Base-by-base conservation (phyloP, 225 moss, liverwort and hornwort genomes). In the Ulota crispa region DNA sequence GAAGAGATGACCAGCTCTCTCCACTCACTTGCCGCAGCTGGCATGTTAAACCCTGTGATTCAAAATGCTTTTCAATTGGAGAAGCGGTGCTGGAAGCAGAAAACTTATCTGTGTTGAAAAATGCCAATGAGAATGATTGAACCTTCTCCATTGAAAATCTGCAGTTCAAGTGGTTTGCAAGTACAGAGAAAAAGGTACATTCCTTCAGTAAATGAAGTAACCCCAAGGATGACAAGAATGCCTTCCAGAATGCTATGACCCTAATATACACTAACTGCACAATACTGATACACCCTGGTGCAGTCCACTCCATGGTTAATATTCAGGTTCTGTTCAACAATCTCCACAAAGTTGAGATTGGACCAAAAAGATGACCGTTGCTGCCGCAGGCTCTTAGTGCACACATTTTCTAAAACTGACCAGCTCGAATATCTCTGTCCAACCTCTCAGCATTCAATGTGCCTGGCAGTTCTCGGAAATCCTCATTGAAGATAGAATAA, bases 371-470 rank as follows among this genome's bases (percentile, higher is more conserved):
- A 1, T 5, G 8, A 47, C 37, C 10, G 20, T 26, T 0, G 5
- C 45, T 67, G 57, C 36, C 26, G 57, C n/a, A 14, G 18, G 4
- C 71, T 28, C 31, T 12, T 45, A 24, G 39, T 31, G 55, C 50
- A 59, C 18, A 72, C n/a, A 26, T 66, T 27, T 55, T 39, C 75
- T 83, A 91, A 27, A 91, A 89, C 67, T 91, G 91, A 69, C 91
- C 91, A 77, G 91, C 89, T 75, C 91, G 89, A 53, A 91, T 91
- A 71, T 91, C 89, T 74, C 91, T 87, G 39, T 91, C 91, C 74
- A 91, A 77, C 70, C 91, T 83, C 8, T 91, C 91, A 59, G 91
- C 91, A 80, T 91, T 91, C 70, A 91, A 81, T 27, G 89, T 89
- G 36, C 91, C 89, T 56, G 91, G 91, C 39, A 91, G 47, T 69